Conservation (phyloP, 1,139 yeast genomes). For the Lodderomyces parapsilosis region DNA sequence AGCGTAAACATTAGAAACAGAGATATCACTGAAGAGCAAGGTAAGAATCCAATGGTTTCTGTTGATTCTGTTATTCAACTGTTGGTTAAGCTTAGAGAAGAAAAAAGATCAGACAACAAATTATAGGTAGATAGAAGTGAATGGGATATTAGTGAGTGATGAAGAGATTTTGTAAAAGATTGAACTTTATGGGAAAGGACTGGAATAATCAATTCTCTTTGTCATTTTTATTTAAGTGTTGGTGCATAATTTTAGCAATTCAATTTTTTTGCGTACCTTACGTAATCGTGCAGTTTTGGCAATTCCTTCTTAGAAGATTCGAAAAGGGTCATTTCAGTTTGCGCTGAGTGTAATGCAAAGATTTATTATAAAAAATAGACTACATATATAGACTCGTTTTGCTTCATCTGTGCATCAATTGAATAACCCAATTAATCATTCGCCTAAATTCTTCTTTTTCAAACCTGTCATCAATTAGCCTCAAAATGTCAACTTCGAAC, state of each 20-base stretch:
- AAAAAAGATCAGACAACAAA: conserved; percentile 68
- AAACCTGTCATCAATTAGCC: not conserved
- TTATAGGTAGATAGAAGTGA: conserved; percentile 18
- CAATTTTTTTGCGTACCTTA: not conserved
- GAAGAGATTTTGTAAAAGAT: too few relatives aligned
- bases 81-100: conserved; percentile 60
- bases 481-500: conserved; percentile 2
- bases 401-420: not conserved
- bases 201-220: not conserved
- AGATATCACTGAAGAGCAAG: conserved; percentile 80
- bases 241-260: not conserved
- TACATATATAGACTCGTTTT: not conserved
- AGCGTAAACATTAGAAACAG: conserved; percentile 92
- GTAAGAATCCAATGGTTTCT: conserved; percentile 79
- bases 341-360: too few relatives aligned
- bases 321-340: not conserved
- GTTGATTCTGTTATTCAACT: conserved; percentile 70
- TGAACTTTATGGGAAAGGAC: too few relatives aligned
- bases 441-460: not conserved
- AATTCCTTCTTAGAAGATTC: not conserved
- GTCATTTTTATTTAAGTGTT: not conserved
- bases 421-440: not conserved
- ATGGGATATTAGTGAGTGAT: not conserved
- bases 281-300: not conserved
- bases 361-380: not conserved